These are phyloP conservation scores for Scenedesmus sp. DNA, from an alignment of 163 green algal species.

Conservation along the genomic window DNA sequence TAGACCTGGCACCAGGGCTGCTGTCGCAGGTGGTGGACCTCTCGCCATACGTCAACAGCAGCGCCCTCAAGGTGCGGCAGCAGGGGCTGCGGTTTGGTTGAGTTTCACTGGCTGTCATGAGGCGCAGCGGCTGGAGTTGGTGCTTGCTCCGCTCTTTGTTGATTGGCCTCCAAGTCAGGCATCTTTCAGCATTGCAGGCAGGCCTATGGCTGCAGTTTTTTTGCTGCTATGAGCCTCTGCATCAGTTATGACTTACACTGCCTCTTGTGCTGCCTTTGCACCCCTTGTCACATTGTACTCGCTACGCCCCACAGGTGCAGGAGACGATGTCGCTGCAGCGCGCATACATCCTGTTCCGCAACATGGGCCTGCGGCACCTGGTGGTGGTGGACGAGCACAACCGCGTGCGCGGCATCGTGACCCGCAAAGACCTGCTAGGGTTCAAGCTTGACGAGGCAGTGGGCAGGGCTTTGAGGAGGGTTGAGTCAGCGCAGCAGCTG, in stretches of 20 bases:
- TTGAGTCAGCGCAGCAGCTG: constrained; percentile 34
- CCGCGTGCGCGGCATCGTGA: constrained; percentile 70
- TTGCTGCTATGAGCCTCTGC: background rate
- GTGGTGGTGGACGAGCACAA: constrained; percentile 84
- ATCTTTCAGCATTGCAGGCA: background rate
- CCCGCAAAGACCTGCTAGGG: constrained; percentile 74
- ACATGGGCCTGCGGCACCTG: constrained; percentile 91
- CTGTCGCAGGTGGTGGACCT: constrained; percentile 75
- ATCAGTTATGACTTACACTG: background rate
- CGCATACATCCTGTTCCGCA: constrained; percentile 91
- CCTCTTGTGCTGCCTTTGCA: background rate
- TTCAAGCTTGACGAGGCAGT: constrained; percentile 55
- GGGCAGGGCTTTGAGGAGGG: background rate
- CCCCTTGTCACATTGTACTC: background rate
- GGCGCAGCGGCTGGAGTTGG: background rate
- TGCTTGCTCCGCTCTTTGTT: background rate
- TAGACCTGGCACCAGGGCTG: constrained; percentile 41
- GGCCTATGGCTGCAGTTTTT: background rate
- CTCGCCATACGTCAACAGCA: constrained; percentile 90
- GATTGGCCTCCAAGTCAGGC: background rate
- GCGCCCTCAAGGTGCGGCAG: constrained; percentile 63
- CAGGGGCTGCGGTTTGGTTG: too few relatives aligned
- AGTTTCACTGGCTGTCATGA: background rate
- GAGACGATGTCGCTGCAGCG: constrained; percentile 87
- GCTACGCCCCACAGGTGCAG: constrained; percentile 61